Evolutionary conservation across 257 asterid species (phyloP).

Genomic region (Solanum paucissectum): DNA sequence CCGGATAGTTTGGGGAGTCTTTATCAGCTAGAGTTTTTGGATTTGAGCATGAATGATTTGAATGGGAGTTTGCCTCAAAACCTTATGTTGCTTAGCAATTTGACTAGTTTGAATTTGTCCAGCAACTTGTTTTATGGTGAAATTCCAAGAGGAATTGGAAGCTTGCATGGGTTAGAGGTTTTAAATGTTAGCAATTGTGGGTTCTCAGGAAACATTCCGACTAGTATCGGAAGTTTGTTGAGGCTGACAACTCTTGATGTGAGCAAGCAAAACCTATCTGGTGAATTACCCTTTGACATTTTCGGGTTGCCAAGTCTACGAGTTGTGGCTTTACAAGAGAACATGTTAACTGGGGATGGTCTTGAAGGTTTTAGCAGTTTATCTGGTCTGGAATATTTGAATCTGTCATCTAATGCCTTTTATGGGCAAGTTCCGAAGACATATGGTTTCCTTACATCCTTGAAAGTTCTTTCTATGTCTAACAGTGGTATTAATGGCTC

Average conservation of each 20-base stretch:
- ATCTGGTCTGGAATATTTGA: constrained; percentile 39
- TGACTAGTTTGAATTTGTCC: constrained; percentile 42
- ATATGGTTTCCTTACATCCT: constrained; percentile 53
- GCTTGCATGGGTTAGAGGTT: constrained; percentile 29
- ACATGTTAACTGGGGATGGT: constrained; percentile 39
- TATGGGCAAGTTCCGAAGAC: constrained; percentile 48
- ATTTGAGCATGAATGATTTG: constrained; percentile 33
- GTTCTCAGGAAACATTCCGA: constrained; percentile 38
- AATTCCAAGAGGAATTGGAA: constrained; percentile 35
- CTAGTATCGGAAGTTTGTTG: constrained; percentile 47
- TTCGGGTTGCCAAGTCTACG: constrained; percentile 57
- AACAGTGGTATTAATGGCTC: constrained; percentile 37
- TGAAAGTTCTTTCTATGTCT: constrained; percentile 49
- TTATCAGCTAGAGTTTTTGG: constrained; percentile 31
- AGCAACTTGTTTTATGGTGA: constrained; percentile 41
- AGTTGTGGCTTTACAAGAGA: constrained; percentile 61
- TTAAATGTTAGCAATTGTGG: constrained; percentile 51
- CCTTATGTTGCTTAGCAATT: constrained; percentile 32
- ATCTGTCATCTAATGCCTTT: constrained; percentile 54
- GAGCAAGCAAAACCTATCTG: constrained; percentile 51
- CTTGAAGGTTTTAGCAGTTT: constrained; percentile 71
- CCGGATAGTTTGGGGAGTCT: constrained; percentile 30
- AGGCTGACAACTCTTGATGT: constrained; percentile 44
- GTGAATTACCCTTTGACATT: constrained; percentile 46
- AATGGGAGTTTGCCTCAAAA: constrained; percentile 36